Percentiles rank a stretch among this genome's conserved stretches.
Conservation (phyloP, 2,329 filamentous ascomycete genomes). For the Talaromyces sp. region DNA sequence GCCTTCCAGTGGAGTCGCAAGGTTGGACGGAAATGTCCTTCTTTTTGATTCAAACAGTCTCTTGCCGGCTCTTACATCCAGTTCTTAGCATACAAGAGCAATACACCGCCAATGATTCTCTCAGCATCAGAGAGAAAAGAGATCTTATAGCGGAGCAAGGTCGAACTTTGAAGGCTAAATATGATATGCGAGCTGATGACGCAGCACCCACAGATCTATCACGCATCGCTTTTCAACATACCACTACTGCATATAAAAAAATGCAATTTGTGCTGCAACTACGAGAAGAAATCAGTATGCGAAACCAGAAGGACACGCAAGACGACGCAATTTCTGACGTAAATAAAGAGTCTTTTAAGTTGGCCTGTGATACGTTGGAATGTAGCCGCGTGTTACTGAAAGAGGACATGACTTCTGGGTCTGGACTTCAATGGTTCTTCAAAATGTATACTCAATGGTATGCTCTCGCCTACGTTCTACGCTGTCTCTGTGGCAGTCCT, state of each 20-base stretch:
- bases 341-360: conserved; percentile 18
- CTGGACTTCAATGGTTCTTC: conserved; percentile 21
- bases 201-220: conserved; percentile 6
- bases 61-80: conserved; percentile 21
- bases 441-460: conserved; percentile 23
- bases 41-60: conserved; percentile 23
- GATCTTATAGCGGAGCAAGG: conserved; percentile 11
- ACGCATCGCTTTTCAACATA: conserved; percentile 20
- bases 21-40: conserved; percentile 22
- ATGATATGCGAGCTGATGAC: conserved; percentile 5
- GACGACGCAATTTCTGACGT: conserved; percentile 12
- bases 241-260: conserved; percentile 18
- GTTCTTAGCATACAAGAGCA: conserved; percentile 17
- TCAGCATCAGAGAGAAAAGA: conserved; percentile 14
- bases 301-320: conserved; percentile 10
- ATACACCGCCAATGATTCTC: conserved; percentile 13
- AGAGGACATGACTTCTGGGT: conserved; percentile 14
- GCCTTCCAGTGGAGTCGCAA: conserved; percentile 17
- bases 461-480: conserved; percentile 23
- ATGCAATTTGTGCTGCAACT: conserved; percentile 21
- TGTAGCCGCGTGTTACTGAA: conserved; percentile 16
- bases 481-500: conserved; percentile 19
- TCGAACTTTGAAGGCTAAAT: conserved; percentile 16
- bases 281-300: conserved; percentile 19
- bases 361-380: conserved; percentile 21